Conservation (phyloP, 2,329 filamentous ascomycete species). For the Lachnellula cervina region DNA sequence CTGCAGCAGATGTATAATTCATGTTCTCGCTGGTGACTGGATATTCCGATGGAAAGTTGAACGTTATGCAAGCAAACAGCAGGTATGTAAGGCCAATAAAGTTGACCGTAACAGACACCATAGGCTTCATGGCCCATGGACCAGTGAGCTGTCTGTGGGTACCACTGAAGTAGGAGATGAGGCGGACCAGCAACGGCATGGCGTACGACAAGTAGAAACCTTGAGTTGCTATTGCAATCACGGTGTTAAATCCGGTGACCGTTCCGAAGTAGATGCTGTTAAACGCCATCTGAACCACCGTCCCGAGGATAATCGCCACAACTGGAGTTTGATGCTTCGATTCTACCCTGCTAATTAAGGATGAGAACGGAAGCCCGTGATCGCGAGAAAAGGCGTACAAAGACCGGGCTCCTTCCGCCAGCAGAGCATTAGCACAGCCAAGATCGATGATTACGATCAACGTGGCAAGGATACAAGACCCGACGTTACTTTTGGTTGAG, state of each 20-base stretch:
- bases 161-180: constrained; percentile 42
- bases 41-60: constrained; percentile 48
- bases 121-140: constrained; percentile 39
- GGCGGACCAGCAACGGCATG: constrained; percentile 47
- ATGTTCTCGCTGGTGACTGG: constrained; percentile 51
- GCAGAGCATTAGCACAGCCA: constrained; percentile 36
- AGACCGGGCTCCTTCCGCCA: constrained; percentile 34
- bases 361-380: constrained; percentile 48
- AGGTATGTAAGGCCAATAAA: constrained; percentile 46
- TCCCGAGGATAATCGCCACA: constrained; percentile 43
- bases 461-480: constrained; percentile 43
- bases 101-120: constrained; percentile 37
- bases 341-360: constrained; percentile 42
- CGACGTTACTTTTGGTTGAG: constrained; percentile 39
- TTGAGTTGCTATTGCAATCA: constrained; percentile 52
- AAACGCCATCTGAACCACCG: constrained; percentile 46
- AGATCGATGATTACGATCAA: constrained; percentile 40
- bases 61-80: constrained; percentile 49
- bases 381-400: constrained; percentile 46
- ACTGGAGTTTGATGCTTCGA: constrained; percentile 43
- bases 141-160: constrained; percentile 35
- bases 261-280: constrained; percentile 52
- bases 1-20: constrained; percentile 54
- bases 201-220: constrained; percentile 57
- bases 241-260: constrained; percentile 49